phyloP scores from a whole-genome alignment of 2,329 filamentous ascomycete genomes.

The Leptographium galeiforme region DNA sequence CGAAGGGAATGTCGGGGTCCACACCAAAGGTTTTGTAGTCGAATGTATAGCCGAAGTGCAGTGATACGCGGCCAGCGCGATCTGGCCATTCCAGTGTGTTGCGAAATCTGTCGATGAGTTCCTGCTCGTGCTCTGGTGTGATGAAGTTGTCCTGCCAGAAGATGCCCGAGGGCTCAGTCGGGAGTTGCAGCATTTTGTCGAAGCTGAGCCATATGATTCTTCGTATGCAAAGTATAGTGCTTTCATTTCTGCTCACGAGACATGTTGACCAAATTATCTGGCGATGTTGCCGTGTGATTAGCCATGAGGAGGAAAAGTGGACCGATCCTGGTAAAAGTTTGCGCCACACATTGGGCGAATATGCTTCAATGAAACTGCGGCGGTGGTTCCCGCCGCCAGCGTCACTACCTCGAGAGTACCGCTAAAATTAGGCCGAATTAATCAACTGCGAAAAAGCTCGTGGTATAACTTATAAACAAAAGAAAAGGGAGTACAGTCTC shows the following conservation, averaged over 20 bases:
- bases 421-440: no score
- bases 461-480: no score
- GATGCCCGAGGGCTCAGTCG: constrained; percentile 22
- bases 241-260: background rate
- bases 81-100: constrained; percentile 32
- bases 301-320: no score
- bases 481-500: no score
- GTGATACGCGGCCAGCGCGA: constrained; percentile 30
- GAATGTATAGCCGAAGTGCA: constrained; percentile 44
- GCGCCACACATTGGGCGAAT: no score
- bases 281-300: no score
- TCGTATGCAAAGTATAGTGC: background rate
- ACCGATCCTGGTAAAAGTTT: no score
- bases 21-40: constrained; percentile 45
- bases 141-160: constrained; percentile 34
- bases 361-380: no score
- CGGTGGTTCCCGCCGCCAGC: no score
- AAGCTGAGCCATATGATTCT: background rate
- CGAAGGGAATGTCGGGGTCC: constrained; percentile 33
- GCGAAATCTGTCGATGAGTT: constrained; percentile 29
- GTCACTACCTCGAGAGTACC: no score
- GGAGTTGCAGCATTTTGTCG: constrained; percentile 1
- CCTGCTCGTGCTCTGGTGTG: constrained; percentile 27
- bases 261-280: background rate
- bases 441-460: no score